phyloP scores from a whole-genome alignment of 2,329 filamentous ascomycete genomes.

The Fusarium hostae region DNA sequence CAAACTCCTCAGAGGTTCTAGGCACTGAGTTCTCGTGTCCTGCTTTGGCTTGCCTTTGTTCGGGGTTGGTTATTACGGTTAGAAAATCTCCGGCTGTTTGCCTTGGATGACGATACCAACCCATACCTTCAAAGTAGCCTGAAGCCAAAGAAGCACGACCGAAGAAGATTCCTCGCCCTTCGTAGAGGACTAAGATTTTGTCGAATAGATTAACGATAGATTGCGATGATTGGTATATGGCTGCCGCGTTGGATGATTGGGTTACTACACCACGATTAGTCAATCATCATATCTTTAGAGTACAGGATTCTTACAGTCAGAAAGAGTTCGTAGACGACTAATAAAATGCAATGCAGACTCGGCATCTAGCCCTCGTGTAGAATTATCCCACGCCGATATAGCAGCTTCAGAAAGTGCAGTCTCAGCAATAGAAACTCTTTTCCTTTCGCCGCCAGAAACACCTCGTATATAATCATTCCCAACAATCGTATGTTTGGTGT shows the following conservation, averaged over 20 bases:
- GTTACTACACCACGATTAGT: constrained; percentile 61
- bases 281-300: constrained; percentile 39
- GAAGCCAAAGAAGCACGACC: constrained; percentile 70
- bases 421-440: constrained; percentile 85
- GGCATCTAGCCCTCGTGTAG: constrained; percentile 77
- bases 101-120: constrained; percentile 73
- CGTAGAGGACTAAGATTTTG: constrained; percentile 78
- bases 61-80: constrained; percentile 73
- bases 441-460: constrained; percentile 76
- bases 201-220: constrained; percentile 78
- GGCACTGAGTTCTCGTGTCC: constrained; percentile 72
- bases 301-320: not conserved
- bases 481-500: constrained; percentile 79
- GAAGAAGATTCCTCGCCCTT: constrained; percentile 81
- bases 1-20: constrained; percentile 76
- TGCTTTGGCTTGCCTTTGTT: constrained; percentile 63
- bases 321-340: constrained; percentile 65
- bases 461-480: constrained; percentile 80
- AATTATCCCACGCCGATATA: constrained; percentile 74
- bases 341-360: constrained; percentile 81
- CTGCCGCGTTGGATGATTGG: constrained; percentile 54
- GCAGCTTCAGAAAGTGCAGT: constrained; percentile 73
- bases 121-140: constrained; percentile 73
- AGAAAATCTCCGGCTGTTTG: constrained; percentile 78
- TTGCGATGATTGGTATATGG: constrained; percentile 78